Evolutionary conservation across 2,329 filamentous ascomycete genomes (phyloP).

Genomic region (Fusarium avenaceum): DNA sequence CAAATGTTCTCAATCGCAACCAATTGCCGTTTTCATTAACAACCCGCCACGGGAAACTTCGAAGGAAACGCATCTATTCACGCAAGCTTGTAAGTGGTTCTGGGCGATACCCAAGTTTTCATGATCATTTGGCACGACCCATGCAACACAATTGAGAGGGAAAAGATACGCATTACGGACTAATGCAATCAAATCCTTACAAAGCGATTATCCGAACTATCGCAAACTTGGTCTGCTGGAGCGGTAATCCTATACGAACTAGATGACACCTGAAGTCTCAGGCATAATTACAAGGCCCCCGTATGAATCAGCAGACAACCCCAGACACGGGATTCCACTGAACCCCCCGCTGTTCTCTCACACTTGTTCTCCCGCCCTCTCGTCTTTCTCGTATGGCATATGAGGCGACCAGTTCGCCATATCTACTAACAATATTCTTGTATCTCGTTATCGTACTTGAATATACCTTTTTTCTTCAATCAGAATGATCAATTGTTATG

Average conservation of each 20-base stretch:
- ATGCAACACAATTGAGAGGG: too few relatives aligned
- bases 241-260: neutral
- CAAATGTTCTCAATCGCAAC: neutral
- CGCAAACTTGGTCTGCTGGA: neutral
- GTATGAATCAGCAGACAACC: constrained; percentile 21
- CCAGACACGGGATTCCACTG: neutral
- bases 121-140: neutral
- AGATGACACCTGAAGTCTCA: constrained; percentile 24
- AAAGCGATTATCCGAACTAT: neutral
- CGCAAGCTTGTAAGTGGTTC: neutral
- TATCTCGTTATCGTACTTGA: neutral
- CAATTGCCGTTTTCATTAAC: too few relatives aligned
- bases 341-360: neutral
- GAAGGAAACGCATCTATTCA: neutral
- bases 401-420: constrained; percentile 13
- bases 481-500: neutral
- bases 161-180: neutral
- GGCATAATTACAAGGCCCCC: constrained; percentile 19
- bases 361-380: neutral
- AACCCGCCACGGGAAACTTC: too few relatives aligned
- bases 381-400: constrained; percentile 1
- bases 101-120: too few relatives aligned
- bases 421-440: neutral
- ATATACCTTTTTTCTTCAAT: neutral
- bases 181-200: neutral